Base-by-base conservation (phyloP, 192 early-diverging fungal genomes). In the Ramicandelaber brevisporus region DNA sequence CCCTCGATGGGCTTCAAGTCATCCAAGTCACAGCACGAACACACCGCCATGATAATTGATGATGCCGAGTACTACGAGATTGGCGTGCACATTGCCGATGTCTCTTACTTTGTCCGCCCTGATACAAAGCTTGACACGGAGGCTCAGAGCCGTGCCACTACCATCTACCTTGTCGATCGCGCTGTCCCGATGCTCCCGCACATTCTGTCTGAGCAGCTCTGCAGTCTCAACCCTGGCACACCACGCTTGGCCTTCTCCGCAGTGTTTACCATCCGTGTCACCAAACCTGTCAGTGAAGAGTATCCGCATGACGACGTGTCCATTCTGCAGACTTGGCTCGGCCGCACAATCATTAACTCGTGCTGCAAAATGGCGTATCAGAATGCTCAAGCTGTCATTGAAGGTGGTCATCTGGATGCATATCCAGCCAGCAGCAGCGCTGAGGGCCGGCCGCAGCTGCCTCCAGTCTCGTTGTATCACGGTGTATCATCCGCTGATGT, bases 151-250 rank as follows among this genome's bases (percentile, higher is more conserved):
- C 70, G 87, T 20, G 78, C 81, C 28, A 98, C 93, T 2, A 89
- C 87, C 6, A 78, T 88, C 11, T 98, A 98, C 38, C 53, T 98
- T 25, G 80, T 89, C 2, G 73, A 92, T 33, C 61, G 62, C 25
- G 78, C 77, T 28, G 73, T 90, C 26, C 83, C 86, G 26, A 98
- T 98, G 93, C 71, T 98, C 15, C 93, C 93, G 9, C 44, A 61
- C 2, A 46, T 89, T 16, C 55, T 98, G 11, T 75, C 73, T 44
- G 69, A 77, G 44, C 50, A 76, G 22, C 38, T 79, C 38, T 79
- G 86, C 53, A 78, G 73, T 31, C 57, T 96, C 23, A 65, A 77
- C 36, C 73, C 79, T 0, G 80, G 78, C 21, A 78, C 81, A 0
- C 78, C 88, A 31, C 65, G 92, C 30, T 57, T 98, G 2, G 76